Conservation (phyloP, 768 basidiomycete genomes). For the Hericium alpestre region DNA sequence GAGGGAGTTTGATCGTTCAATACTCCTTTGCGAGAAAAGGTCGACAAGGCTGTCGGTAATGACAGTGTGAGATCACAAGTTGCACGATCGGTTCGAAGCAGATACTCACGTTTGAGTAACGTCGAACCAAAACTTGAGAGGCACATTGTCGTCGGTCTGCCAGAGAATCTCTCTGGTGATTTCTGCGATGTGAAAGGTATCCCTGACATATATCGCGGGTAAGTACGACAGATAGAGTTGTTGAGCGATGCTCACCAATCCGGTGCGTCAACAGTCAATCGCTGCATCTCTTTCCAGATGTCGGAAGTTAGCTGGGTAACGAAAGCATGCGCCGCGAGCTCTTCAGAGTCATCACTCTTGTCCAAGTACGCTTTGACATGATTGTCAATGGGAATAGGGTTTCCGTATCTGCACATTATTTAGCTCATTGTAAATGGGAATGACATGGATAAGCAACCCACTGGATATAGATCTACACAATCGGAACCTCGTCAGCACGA, state of each 20-base stretch:
- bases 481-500: neutral
- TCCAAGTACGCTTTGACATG: conserved; percentile 74
- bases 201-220: conserved; percentile 37
- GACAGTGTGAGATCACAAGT: neutral
- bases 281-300: conserved; percentile 58
- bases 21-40: conserved; percentile 45
- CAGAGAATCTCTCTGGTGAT: conserved; percentile 89
- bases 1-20: conserved; percentile 51
- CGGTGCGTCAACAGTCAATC: conserved; percentile 77
- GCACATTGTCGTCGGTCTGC: conserved; percentile 55
- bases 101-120: conserved; percentile 78
- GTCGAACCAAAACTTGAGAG: conserved; percentile 67
- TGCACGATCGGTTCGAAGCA: too few species aligned
- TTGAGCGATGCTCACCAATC: conserved; percentile 62
- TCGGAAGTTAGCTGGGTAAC: conserved; percentile 74
- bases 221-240: neutral
- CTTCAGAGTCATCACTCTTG: conserved; percentile 22
- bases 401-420: conserved; percentile 51
- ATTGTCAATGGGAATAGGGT: conserved; percentile 62
- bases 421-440: neutral
- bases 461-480: neutral
- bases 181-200: conserved; percentile 75
- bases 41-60: conserved; percentile 59
- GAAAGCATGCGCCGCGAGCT: conserved; percentile 60
- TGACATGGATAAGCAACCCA: neutral